Evolutionary conservation across 2,329 filamentous ascomycete genomes (phyloP), one percentile per base, ranked within the genome.

Genomic region (Aspergillus sclerotialis): DNA sequence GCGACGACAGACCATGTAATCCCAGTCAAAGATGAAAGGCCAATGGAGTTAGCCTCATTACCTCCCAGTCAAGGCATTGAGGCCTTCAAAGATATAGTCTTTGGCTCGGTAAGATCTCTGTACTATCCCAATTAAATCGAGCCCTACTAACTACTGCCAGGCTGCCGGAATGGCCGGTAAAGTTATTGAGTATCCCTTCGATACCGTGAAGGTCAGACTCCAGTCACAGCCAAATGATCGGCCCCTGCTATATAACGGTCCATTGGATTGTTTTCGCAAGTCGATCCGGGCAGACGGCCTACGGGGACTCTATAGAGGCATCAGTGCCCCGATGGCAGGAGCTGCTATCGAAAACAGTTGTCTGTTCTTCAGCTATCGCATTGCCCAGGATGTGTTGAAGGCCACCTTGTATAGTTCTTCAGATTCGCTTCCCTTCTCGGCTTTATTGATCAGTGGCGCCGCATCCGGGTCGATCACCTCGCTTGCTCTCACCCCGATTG

Each of bases 181-280:
- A 69, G 86, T 90, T 60, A 90, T 98, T 56, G 92, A 98, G 61
- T 98, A 95, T 60, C 92, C 92, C 15, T 98, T 98, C 65, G 92
- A 98, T 65, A 98, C 92, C 0, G 82, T 98, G 61, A 98, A 98
- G 67, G 92, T 98, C 40, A 84, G 92, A 26, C 76, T 98, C 8
- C 92, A 98, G 61, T 92, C 90, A n/a, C 90, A 96, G 61, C 85
- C 88, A 21, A 83, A 90, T 60, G 78, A 82, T 50, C 71, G 87
- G 2, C 88, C 87, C 11, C 75, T 89, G 13, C 80, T 76, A 40
- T 96, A 95, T 62, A 78, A 68, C 5, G 92, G 92, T 0, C 90
- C 92, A 0, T 53, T 95, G 44, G 92, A 98, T 65, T 96, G 92
- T 66, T 94, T 98, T 65, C 76, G 79, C 50, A 84, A 96, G 67